Base-by-base conservation (phyloP, 2,329 filamentous ascomycete genomes). In the Fusarium sp. region DNA sequence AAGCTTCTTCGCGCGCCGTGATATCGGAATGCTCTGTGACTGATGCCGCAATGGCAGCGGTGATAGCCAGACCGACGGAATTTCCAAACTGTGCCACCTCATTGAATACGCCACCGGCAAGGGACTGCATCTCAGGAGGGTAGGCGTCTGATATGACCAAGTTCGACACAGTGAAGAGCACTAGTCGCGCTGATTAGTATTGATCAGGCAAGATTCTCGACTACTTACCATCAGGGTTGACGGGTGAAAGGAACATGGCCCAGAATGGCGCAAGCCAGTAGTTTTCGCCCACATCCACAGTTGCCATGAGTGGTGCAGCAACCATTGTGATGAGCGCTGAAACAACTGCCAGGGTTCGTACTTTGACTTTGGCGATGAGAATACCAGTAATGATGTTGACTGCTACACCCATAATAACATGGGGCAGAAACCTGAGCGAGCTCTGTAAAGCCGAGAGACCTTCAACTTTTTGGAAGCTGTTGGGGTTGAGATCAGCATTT, bases 101-200 rank as follows among this genome's bases (percentile, higher is more conserved):
- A 53, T 87, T 89, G 76, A 90, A 90, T 0, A 90, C 85, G 0
- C 84, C 87, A 0, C 88, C 88, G 0, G 87, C 88, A 1, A 90
- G 79, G 0, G 84, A 87, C 59, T 90, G 88, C 3, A 82, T 84
- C 19, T 86, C 79, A 0, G 81, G 76, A 0, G 86, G 85, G 61
- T 89, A 89, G 1, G 81, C 83, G 26, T 86, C 83, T 0, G 84
- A 83, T 5, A 89, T 84, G 5, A 89, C 80, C 2, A 89, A 79
- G 42, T 84, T 81, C 0, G 83, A 85, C 0, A 88, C 83, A 0
- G 85, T 89, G 69, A 88, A 89, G 1, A 89, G 77, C 0, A 86
- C 84, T 76, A 44, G 3, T 11, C 7, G 13, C 10, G 28, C 10
- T 9, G 7, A 14, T 51, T n/a, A 43, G 44, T 34, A 2, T n/a